Evolutionary conservation across 2,329 filamentous ascomycete genomes (phyloP).

Genomic region (Septoria linicola): DNA sequence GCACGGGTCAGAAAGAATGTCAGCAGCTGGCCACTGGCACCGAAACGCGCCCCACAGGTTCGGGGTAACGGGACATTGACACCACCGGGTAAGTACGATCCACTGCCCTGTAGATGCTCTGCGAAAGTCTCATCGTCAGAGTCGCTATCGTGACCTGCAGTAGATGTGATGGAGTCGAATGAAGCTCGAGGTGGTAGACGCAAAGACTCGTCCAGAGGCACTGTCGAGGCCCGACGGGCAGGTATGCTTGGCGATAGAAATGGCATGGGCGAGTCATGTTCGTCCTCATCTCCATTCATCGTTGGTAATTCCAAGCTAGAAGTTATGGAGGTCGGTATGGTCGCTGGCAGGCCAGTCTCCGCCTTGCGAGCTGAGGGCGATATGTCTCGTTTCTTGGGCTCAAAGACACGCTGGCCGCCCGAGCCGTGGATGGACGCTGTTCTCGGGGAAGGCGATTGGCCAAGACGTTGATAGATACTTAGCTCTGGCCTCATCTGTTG

Average conservation of each 20-base stretch:
- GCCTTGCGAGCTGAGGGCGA: not conserved
- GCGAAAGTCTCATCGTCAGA: constrained; percentile 67
- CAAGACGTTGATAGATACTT: constrained; percentile 8
- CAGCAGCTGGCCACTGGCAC: constrained; percentile 56
- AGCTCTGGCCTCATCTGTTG: constrained; percentile 16
- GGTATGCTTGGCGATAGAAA: constrained; percentile 36
- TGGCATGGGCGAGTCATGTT: constrained; percentile 33
- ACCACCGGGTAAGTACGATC: constrained; percentile 59
- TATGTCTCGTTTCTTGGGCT: not conserved
- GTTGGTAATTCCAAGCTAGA: constrained; percentile 34
- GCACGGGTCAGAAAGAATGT: constrained; percentile 58
- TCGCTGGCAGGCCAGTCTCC: not conserved
- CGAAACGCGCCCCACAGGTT: constrained; percentile 58
- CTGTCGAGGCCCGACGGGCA: constrained; percentile 23
- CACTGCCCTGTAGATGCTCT: constrained; percentile 45
- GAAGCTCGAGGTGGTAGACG: constrained; percentile 58
- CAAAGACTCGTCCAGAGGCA: constrained; percentile 55
- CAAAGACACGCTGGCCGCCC: not conserved
- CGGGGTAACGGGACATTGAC: constrained; percentile 64
- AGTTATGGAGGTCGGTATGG: constrained; percentile 25
- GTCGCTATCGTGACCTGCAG: constrained; percentile 35
- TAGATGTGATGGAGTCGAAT: constrained; percentile 45
- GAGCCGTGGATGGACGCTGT: not conserved
- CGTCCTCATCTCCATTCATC: constrained; percentile 9
- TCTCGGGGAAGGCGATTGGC: constrained; percentile 3